Conservation (phyloP, 2,329 filamentous ascomycete genomes). For the Hysterium pulicare region DNA sequence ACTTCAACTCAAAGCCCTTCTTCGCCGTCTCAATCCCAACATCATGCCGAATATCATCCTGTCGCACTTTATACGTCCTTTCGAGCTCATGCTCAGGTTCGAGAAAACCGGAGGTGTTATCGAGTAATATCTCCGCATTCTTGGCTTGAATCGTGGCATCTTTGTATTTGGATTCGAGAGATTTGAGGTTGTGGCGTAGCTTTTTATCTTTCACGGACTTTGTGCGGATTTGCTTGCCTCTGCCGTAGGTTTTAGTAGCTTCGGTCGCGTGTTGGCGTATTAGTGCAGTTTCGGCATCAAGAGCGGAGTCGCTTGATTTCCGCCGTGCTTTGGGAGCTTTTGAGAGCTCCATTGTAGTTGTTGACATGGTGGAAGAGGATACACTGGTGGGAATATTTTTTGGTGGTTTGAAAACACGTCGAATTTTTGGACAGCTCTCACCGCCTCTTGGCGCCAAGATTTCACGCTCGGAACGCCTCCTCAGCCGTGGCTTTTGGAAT, state of each 20-base stretch:
- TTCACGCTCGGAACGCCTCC: no score
- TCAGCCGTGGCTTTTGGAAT: no score
- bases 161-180: conserved; percentile 78
- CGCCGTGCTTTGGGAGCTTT: not conserved
- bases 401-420: no score
- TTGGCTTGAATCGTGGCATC: conserved; percentile 80
- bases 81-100: conserved; percentile 87
- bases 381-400: no score
- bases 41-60: conserved; percentile 74
- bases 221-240: conserved; percentile 71
- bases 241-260: conserved; percentile 76
- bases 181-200: conserved; percentile 72
- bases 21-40: conserved; percentile 82
- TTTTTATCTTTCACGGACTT: conserved; percentile 85
- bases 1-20: conserved; percentile 86
- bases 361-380: no score
- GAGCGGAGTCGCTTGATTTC: not conserved
- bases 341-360: not conserved
- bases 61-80: conserved; percentile 85
- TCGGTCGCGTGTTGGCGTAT: conserved; percentile 31
- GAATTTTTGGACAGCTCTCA: no score
- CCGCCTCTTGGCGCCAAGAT: no score
- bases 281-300: conserved; percentile 25
- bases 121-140: conserved; percentile 90
- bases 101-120: conserved; percentile 80